Evolutionary conservation across 305 asterid genomes (phyloP).

Genomic region (Solanum hybrid): DNA sequence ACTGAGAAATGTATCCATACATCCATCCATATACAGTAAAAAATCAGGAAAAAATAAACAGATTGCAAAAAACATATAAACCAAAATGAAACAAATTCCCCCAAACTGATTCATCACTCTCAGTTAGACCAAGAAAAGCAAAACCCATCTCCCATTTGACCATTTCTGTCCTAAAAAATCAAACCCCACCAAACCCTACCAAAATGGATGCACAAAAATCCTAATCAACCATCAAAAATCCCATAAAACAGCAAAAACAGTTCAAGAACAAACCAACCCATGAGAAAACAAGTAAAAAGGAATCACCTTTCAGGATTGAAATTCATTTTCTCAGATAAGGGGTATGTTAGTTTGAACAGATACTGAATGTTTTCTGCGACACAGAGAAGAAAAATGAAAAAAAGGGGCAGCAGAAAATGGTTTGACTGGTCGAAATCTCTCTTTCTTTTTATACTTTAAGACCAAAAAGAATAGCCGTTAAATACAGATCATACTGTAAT

Average conservation of each 20-base stretch:
- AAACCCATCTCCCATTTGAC: constrained; percentile 12
- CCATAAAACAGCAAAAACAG: neutral
- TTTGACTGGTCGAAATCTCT: neutral
- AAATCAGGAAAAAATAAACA: neutral
- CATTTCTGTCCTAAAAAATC: neutral
- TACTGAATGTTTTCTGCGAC: neutral
- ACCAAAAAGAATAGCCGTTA: constrained; percentile 16
- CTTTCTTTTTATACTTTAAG: constrained; percentile 1
- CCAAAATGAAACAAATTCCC: neutral
- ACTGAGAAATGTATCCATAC: neutral
- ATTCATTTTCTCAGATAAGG: constrained; percentile 28
- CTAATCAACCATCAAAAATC: neutral
- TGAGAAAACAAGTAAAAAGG: constrained; percentile 10
- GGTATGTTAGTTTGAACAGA: neutral
- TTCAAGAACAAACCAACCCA: neutral
- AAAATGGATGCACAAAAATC: neutral
- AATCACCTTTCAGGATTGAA: constrained; percentile 41
- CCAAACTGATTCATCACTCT: neutral
- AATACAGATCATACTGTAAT: neutral
- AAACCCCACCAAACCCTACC: constrained; percentile 6
- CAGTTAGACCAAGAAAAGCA: neutral
- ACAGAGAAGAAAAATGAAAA: too few species aligned
- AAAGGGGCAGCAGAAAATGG: neutral
- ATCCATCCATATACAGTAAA: neutral
- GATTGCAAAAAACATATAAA: neutral